Evolutionary conservation across 495 filamentous ascomycete species (phyloP), one percentile per base, ranked within the genome.

Genomic region (Baudoinia panamericana): DNA sequence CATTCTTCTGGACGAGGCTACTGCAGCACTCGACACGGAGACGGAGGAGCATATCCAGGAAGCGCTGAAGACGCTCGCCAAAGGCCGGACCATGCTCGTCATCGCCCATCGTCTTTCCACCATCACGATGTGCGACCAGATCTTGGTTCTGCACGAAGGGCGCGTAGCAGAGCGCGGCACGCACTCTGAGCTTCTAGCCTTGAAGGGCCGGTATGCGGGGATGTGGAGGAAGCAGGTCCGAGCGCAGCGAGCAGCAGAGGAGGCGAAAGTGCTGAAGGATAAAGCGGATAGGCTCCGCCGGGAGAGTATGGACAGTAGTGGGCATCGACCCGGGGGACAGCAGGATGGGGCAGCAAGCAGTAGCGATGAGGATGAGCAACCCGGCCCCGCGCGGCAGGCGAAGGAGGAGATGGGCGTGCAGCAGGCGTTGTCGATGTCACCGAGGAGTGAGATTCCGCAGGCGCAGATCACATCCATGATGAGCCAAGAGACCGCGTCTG

Each of bases 141-240:
- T 97, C 46, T 65, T 96, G 25, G 86, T 93, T n/a, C 63, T 97
- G 8, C 76, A 87, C 51, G 75, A 80, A 48, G 90, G 90, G 22
- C 72, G 71, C 43, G 83, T 97, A 15, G 72, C 69, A 2, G 90
- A 97, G 64, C 70, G 71, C 15, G 90, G 90, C 21, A 93, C 82
- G 3, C 90, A 97, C 55, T 69, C 84, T 29, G 76, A 93, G 47
- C 69, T 97, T 2, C 67, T 96, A 2, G 77, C 72, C 4, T 58
- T 71, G 46, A 80, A 80, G 22, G 86, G 84, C 19, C 70, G 78
- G 25, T 97, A 97, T 52, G 73, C 80, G 15, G 78, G 72, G 43
- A 95, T 97, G 90, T 97, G 90, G 90, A 73, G 76, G 55, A 93
- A 93, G 59, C 90, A 97, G 56, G 85, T 88, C 47, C 75, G 79